Conservation (phyloP, 768 basidiomycete genomes). For the Rubroboletus pulcherrimus region DNA sequence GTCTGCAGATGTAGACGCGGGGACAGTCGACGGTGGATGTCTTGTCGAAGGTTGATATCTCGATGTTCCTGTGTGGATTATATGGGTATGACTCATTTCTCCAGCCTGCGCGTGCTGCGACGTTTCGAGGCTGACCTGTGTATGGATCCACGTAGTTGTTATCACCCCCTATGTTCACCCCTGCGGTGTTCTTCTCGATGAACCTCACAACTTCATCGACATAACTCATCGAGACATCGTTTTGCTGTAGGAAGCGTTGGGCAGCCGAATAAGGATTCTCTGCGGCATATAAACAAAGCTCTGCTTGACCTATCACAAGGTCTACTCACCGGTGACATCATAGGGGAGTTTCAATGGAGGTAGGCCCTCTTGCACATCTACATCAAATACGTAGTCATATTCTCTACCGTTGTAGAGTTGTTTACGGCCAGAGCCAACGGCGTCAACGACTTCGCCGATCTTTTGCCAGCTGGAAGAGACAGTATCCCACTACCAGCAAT, state of each 20-base stretch:
- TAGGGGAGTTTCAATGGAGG: slow-evolving; percentile 94
- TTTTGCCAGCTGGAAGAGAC: slow-evolving; percentile 76
- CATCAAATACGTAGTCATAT: slow-evolving; percentile 99
- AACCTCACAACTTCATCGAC: slow-evolving; percentile 89
- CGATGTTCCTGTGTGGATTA: slow-evolving; percentile 48
- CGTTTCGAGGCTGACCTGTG: slow-evolving; percentile 54
- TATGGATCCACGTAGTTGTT: slow-evolving; percentile 79
- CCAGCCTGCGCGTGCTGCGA: background rate
- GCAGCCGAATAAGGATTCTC: slow-evolving; percentile 92
- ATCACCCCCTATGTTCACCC: slow-evolving; percentile 64
- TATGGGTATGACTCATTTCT: background rate
- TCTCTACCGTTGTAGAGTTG: slow-evolving; percentile 92
- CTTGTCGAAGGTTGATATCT: slow-evolving; percentile 50
- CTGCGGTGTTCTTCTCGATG: slow-evolving; percentile 88
- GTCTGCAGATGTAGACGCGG: slow-evolving; percentile 48
- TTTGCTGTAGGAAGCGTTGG: slow-evolving; percentile 76
- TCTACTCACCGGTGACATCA: slow-evolving; percentile 70
- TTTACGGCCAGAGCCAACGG: slow-evolving; percentile 84
- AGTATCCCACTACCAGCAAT: slow-evolving; percentile 71
- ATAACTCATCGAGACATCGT: slow-evolving; percentile 81
- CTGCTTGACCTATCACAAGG: background rate
- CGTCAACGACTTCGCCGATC: slow-evolving; percentile 94
- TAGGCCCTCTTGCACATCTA: slow-evolving; percentile 89
- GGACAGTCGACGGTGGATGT: slow-evolving; percentile 27
- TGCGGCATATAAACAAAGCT: slow-evolving; percentile 29